A percentile compares a stretch with the other conserved stretches of the same genome.
These are phyloP conservation scores for Sungouiozyma ichnusensis DNA, from an alignment of 805 yeast genomes.

Conservation along the genomic window DNA sequence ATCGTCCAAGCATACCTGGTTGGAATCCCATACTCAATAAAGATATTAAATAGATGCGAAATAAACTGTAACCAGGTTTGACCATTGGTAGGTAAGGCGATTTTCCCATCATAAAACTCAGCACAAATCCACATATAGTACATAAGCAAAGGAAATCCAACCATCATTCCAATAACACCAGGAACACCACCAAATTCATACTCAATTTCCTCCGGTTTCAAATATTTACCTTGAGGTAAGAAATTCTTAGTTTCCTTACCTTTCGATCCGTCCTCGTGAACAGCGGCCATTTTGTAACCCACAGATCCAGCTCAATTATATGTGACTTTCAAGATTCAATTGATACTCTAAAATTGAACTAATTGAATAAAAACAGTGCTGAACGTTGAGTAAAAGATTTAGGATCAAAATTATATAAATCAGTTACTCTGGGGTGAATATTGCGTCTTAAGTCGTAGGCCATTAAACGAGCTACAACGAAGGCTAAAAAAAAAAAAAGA, in stretches of 20 bases:
- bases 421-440: too few relatives aligned
- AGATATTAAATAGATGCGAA: slow-evolving; percentile 33
- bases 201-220: slow-evolving; percentile 45
- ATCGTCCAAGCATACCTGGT: slow-evolving; percentile 51
- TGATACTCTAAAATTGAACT: too few relatives aligned
- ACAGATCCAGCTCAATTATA: neutral
- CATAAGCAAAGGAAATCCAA: slow-evolving; percentile 89
- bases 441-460: too few relatives aligned
- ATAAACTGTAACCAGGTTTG: slow-evolving; percentile 42
- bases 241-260: slow-evolving; percentile 5
- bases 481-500: too few relatives aligned
- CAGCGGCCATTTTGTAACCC: neutral
- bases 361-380: too few relatives aligned
- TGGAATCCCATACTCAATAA: slow-evolving; percentile 49
- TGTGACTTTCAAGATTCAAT: too few relatives aligned
- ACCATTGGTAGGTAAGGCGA: slow-evolving; percentile 62
- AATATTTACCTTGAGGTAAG: slow-evolving; percentile 31
- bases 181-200: slow-evolving; percentile 90
- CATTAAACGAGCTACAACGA: too few relatives aligned
- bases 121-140: slow-evolving; percentile 94
- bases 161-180: slow-evolving; percentile 86
- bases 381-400: too few relatives aligned
- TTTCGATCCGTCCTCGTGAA: neutral
- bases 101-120: slow-evolving; percentile 60
- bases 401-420: too few relatives aligned